A percentile compares a stretch with the other conserved stretches of the same genome.
Conservation (phyloP, 2,329 filamentous ascomycete genomes). For the Ceratocystis alfenasii region DNA sequence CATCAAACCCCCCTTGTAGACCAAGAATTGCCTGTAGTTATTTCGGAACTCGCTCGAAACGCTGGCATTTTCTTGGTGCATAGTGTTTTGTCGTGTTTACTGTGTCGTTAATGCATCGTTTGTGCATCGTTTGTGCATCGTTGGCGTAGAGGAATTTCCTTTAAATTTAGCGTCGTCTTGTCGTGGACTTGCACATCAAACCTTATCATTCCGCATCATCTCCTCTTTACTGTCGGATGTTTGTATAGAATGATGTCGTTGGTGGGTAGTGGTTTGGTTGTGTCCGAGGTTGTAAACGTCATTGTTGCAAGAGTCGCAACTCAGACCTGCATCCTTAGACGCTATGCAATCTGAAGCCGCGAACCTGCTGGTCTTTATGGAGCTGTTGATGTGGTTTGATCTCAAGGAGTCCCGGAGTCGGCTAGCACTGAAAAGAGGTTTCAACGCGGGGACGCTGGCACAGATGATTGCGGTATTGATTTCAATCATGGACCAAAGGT, state of each 20-base stretch:
- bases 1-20: no score
- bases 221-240: neutral
- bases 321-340: neutral
- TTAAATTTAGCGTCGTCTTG: no score
- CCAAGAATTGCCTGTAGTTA: no score
- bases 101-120: no score
- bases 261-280: neutral
- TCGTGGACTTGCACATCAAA: neutral
- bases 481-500: slow-evolving; percentile 39
- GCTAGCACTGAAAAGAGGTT: slow-evolving; percentile 35
- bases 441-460: slow-evolving; percentile 39
- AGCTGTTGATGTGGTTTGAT: slow-evolving; percentile 3
- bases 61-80: no score
- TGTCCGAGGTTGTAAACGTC: slow-evolving; percentile 9
- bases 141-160: no score
- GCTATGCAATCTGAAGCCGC: neutral
- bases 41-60: no score
- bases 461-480: slow-evolving; percentile 40
- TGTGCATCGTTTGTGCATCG: no score
- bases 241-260: neutral
- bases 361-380: neutral
- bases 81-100: no score
- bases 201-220: neutral
- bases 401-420: slow-evolving; percentile 23
- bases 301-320: neutral